phyloP scores from a whole-genome alignment of 2,329 filamentous ascomycete species.

The Monilinia laxa region DNA sequence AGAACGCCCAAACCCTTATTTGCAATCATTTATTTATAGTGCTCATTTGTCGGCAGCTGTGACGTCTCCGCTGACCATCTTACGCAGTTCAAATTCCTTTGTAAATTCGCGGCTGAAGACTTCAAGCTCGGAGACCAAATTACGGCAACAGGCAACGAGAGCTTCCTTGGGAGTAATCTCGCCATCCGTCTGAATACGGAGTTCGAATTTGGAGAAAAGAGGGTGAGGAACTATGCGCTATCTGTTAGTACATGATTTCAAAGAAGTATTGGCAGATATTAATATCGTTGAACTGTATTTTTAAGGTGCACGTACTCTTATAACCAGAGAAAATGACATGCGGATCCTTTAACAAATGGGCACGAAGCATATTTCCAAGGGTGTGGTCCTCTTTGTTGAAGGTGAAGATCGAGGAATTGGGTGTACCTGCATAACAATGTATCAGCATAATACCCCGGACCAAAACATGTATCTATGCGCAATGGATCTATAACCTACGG shows the following conservation, averaged over 20 bases:
- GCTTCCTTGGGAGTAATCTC: slow-evolving; percentile 85
- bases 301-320: slow-evolving; percentile 61
- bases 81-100: slow-evolving; percentile 85
- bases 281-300: slow-evolving; percentile 11
- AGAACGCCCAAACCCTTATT: slow-evolving; percentile 9
- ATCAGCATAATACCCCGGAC: slow-evolving; percentile 1
- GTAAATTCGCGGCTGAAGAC: slow-evolving; percentile 85
- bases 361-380: slow-evolving; percentile 82
- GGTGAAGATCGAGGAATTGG: slow-evolving; percentile 92
- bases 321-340: slow-evolving; percentile 91
- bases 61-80: slow-evolving; percentile 63
- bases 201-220: slow-evolving; percentile 54
- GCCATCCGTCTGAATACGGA: slow-evolving; percentile 92
- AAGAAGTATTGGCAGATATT: not conserved
- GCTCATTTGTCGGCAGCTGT: slow-evolving; percentile 25
- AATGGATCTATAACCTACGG: slow-evolving; percentile 56
- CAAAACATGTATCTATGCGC: not conserved
- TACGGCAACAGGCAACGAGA: slow-evolving; percentile 74
- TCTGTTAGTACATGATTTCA: not conserved
- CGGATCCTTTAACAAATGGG: slow-evolving; percentile 79
- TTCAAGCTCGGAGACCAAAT: slow-evolving; percentile 77
- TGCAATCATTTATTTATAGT: slow-evolving; percentile 2
- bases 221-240: slow-evolving; percentile 42
- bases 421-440: slow-evolving; percentile 63
- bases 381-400: slow-evolving; percentile 98